Conservation (phyloP, 176 grass and related monocot species). For the Avena sativa region DNA sequence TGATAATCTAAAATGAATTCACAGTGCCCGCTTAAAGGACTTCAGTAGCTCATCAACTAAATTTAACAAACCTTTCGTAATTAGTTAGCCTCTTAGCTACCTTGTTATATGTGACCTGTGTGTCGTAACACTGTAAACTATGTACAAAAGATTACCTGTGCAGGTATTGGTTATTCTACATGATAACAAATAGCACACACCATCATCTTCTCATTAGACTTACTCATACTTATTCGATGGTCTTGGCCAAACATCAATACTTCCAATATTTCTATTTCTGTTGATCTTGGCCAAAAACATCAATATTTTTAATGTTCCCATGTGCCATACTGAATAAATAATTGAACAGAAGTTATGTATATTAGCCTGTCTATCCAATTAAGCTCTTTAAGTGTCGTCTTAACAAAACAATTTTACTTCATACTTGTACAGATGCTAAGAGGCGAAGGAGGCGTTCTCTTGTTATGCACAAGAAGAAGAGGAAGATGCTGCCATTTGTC, state of each 20-base stretch:
- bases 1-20: no score
- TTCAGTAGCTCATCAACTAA: neutral
- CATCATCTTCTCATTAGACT: no score
- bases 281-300: neutral
- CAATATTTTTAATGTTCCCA: neutral
- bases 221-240: no score
- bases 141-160: no score
- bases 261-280: neutral
- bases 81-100: no score
- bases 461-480: slow-evolving; percentile 79
- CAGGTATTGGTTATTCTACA: no score
- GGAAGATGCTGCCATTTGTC: slow-evolving; percentile 76
- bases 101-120: no score
- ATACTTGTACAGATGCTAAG: slow-evolving; percentile 55
- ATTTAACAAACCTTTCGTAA: neutral
- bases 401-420: slow-evolving; percentile 8
- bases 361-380: neutral
- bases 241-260: neutral
- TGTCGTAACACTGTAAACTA: no score
- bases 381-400: slow-evolving; percentile 11
- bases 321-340: neutral
- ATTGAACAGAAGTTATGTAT: neutral
- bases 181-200: no score
- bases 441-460: slow-evolving; percentile 71
- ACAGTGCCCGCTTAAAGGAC: no score